These are phyloP conservation scores for Leishmania tarentolae DNA, from an alignment of 208 protist species.

Conservation along the genomic window DNA sequence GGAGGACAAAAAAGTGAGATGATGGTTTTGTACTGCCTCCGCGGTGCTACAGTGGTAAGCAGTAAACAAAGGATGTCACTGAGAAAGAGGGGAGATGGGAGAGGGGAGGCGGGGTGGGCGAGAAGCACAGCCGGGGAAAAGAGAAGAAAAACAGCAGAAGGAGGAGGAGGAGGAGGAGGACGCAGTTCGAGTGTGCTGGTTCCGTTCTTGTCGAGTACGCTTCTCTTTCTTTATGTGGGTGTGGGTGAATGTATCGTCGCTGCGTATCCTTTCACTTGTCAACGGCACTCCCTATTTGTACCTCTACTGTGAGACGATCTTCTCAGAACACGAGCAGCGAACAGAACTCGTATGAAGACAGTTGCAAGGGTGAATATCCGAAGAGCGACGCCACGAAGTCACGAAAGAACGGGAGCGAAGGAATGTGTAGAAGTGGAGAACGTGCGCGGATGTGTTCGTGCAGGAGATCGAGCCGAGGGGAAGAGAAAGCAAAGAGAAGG, in stretches of 20 bases:
- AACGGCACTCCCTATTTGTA: not conserved
- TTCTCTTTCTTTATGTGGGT: not conserved
- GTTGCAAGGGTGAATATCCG: not conserved
- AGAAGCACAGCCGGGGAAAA: not conserved
- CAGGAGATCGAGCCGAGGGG: not conserved
- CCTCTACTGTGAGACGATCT: not conserved
- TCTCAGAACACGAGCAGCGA: not conserved
- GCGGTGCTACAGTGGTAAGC: not conserved
- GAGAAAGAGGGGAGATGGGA: not conserved
- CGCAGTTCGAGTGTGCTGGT: not conserved
- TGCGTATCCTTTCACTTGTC: not conserved
- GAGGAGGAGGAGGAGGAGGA: not conserved
- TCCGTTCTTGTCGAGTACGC: not conserved
- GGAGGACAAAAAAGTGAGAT: too few relatives aligned
- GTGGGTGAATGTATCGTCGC: not conserved
- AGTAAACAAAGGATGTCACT: not conserved
- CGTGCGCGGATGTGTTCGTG: not conserved
- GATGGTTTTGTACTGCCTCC: not conserved
- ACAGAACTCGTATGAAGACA: not conserved
- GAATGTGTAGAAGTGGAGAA: not conserved
- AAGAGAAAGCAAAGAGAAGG: not conserved
- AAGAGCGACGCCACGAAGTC: not conserved
- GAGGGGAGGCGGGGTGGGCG: too few relatives aligned
- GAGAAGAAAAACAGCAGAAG: not conserved
- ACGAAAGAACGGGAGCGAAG: not conserved